Evolutionary conservation across 306 rosid species (phyloP), one percentile per base, ranked within the genome.

Genomic region (Rubus idaeus): DNA sequence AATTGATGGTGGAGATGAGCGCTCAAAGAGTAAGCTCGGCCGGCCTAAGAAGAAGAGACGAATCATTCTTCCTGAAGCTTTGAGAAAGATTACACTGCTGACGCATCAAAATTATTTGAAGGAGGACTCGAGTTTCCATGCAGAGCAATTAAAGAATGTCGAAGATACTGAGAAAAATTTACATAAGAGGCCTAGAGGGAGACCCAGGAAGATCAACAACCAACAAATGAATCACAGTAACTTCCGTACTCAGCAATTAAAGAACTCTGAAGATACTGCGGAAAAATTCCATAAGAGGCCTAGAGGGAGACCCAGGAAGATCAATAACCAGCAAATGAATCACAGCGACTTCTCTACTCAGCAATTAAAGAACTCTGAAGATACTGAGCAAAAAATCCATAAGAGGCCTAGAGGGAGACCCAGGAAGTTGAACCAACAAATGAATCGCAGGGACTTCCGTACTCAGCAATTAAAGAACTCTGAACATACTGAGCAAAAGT

Each of bases 281-380:
- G 30, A 13, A 44, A 68, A 60, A 26, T 71, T 57, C 55, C 78
- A 49, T 67, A 82, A 75, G 70, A 80, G 82, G 72, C 71, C 84
- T 49, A 79, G 84, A 40, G 86, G 75, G 80, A 80, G 85, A 71
- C 79, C 84, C 71, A 73, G 75, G 76, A 79, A 69, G 64, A 77
- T 79, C 57, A 49, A 26, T 51, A 46, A 45, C 0, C 75, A 70
- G 57, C 74, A 35, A 44, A 60, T 61, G 57, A 55, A 65, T 71
- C 41, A 57, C 74, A 73, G 51, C 44, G 82, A 44, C 74, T 65
- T 68, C 67, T 67, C 20, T 14, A 5, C 68, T 53, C 68, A 69
- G 62, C 18, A 60, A 72, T 50, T 82, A 51, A 80, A 61, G 73
- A 68, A 70, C 53, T 39, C 80, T 10, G 81, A 70, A 26, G 64